Evolutionary conservation across 2,329 filamentous ascomycete species (phyloP).

Genomic region (Blumeria hordei): DNA sequence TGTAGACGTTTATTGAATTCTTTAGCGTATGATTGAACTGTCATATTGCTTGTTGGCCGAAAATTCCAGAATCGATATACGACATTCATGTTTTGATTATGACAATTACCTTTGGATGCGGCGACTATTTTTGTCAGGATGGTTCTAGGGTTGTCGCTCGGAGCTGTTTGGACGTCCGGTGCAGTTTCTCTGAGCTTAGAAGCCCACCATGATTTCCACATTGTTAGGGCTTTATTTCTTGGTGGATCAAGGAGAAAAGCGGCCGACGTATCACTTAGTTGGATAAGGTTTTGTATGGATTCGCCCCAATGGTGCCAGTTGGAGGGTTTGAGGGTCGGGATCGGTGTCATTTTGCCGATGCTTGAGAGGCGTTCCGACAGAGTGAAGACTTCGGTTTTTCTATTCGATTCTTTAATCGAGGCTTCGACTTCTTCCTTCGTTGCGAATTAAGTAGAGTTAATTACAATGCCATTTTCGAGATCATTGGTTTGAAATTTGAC

Average conservation of each 20-base stretch:
- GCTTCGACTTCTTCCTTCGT: too few species aligned
- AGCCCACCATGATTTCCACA: not conserved
- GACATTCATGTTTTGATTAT: not conserved
- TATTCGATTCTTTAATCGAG: too few species aligned
- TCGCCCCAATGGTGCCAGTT: too few species aligned
- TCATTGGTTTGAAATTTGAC: too few species aligned
- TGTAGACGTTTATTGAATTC: not conserved
- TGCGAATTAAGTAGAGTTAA: too few species aligned
- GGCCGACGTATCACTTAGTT: not conserved
- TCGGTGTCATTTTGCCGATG: too few species aligned
- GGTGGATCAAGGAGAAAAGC: not conserved
- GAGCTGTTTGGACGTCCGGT: not conserved
- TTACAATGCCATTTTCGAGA: too few species aligned
- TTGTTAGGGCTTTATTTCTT: not conserved
- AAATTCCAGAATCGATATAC: not conserved
- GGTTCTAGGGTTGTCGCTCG: not conserved
- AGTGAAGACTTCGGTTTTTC: too few species aligned
- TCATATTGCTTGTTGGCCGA: not conserved
- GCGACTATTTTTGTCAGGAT: not conserved
- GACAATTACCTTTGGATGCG: not conserved
- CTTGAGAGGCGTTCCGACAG: too few species aligned
- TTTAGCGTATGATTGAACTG: not conserved
- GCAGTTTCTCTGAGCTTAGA: not conserved
- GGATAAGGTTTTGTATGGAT: too few species aligned
- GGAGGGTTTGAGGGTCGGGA: too few species aligned